phyloP scores from a whole-genome alignment of 2,329 filamentous ascomycete genomes.

The Didymella glomerata region DNA sequence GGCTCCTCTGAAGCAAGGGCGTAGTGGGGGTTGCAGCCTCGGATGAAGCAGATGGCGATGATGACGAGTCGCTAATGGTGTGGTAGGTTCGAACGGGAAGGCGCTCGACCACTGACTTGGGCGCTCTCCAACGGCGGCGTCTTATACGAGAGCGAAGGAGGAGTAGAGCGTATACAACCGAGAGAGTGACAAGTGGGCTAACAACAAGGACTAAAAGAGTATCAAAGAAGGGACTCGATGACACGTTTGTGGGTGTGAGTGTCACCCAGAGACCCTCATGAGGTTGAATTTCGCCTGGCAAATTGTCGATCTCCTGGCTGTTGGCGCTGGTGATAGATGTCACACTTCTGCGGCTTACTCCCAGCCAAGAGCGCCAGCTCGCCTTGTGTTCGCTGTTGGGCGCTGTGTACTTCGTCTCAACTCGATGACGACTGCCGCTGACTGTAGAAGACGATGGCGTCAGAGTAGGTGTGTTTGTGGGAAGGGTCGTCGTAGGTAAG shows the following conservation, averaged over 20 bases:
- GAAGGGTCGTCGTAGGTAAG: constrained; percentile 43
- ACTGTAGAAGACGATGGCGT: constrained; percentile 55
- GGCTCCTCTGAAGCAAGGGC: constrained; percentile 71
- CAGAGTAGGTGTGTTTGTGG: constrained; percentile 5
- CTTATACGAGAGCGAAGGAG: constrained; percentile 88
- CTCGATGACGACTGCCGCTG: constrained; percentile 37
- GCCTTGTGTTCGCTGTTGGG: constrained; percentile 32
- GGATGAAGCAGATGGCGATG: constrained; percentile 66
- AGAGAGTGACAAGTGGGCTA: constrained; percentile 89
- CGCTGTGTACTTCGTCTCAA: constrained; percentile 9
- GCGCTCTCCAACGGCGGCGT: constrained; percentile 91
- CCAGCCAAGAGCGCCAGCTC: constrained; percentile 39
- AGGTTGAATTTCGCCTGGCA: constrained; percentile 48
- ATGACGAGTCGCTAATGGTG: constrained; percentile 71
- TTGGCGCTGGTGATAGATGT: constrained; percentile 30
- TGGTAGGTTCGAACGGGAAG: constrained; percentile 97
- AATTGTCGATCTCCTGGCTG: constrained; percentile 29
- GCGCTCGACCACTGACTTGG: constrained; percentile 92
- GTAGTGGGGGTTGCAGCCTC: constrained; percentile 76
- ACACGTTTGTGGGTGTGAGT: constrained; percentile 85
- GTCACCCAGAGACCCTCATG: constrained; percentile 95
- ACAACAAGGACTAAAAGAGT: constrained; percentile 96
- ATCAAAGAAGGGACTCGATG: constrained; percentile 92
- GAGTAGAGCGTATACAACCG: constrained; percentile 88
- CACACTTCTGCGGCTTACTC: constrained; percentile 29